These are phyloP conservation scores for Fusarium stilboides DNA, from an alignment of 2,329 filamentous ascomycete genomes.

Conservation along the genomic window DNA sequence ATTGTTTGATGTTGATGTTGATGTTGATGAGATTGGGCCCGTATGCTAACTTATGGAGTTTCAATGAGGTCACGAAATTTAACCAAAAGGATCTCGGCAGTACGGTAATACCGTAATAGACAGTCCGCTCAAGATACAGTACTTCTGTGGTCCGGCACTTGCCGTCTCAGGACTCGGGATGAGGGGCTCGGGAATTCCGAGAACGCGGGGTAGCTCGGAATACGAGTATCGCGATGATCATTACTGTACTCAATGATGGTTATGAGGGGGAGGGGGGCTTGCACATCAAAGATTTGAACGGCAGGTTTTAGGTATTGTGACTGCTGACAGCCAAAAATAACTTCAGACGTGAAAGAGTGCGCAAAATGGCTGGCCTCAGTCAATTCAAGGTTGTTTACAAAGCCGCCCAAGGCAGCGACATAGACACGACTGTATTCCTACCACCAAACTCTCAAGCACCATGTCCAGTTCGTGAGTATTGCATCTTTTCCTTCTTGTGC, in stretches of 20 bases:
- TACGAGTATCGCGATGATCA: not conserved
- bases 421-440: conserved; percentile 5
- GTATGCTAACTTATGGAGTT: not conserved
- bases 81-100: not conserved
- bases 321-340: not conserved
- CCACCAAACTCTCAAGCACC: not conserved
- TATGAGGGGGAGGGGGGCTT: too few species aligned
- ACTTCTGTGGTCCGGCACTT: not conserved
- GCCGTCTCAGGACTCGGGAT: not conserved
- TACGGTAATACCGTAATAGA: not conserved
- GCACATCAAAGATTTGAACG: conserved; percentile 2
- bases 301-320: not conserved
- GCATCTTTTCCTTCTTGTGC: accelerated
- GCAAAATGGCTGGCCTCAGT: not conserved
- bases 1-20: too few species aligned
- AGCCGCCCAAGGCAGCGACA: conserved; percentile 3
- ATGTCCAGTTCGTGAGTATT: not conserved
- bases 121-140: not conserved
- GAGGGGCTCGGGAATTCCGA: conserved; percentile 17
- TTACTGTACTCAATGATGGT: not conserved
- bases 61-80: not conserved
- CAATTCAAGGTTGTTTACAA: conserved; percentile 13
- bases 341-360: not conserved
- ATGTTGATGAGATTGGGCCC: not conserved
- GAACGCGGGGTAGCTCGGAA: conserved; percentile 8